Evolutionary conservation across 352 stramenopile species (phyloP).

Genomic region (Pythium phragmitis): DNA sequence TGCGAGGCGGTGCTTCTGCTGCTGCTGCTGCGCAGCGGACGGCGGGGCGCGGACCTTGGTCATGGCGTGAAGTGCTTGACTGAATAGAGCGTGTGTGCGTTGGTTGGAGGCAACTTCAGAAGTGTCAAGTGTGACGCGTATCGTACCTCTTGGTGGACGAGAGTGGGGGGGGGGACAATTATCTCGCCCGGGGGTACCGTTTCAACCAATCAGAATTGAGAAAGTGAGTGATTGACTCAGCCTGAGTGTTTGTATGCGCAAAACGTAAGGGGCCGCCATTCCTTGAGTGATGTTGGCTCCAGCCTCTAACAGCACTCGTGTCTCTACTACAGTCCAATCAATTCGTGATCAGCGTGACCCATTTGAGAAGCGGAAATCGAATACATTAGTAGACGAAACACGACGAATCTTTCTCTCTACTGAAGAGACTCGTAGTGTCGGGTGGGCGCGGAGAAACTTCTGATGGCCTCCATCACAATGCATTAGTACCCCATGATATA

Average conservation of each 20-base stretch:
- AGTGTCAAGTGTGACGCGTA: conserved; percentile 1
- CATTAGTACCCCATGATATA: neutral
- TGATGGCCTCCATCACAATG: neutral
- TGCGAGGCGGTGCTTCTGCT: conserved; percentile 22
- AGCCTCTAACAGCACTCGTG: neutral
- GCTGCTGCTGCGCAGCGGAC: neutral
- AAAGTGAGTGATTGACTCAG: neutral
- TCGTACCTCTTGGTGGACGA: neutral
- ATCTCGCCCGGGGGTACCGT: neutral
- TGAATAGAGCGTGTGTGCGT: neutral
- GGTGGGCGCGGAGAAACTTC: neutral
- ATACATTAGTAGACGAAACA: no score
- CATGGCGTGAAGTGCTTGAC: conserved; percentile 8
- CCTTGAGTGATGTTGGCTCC: neutral
- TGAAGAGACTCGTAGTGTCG: no score
- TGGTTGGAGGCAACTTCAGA: conserved; percentile 22
- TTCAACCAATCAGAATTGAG: conserved; percentile 5
- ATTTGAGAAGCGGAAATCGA: no score
- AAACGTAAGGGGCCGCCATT: neutral
- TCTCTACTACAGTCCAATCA: no score
- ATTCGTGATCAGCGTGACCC: no score
- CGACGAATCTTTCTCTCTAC: neutral
- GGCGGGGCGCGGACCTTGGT: conserved; percentile 33
- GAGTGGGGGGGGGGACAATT: neutral
- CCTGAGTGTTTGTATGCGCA: neutral